Conservation (phyloP, 2,329 filamentous ascomycete species). For the Arthrobotrys sinensis region DNA sequence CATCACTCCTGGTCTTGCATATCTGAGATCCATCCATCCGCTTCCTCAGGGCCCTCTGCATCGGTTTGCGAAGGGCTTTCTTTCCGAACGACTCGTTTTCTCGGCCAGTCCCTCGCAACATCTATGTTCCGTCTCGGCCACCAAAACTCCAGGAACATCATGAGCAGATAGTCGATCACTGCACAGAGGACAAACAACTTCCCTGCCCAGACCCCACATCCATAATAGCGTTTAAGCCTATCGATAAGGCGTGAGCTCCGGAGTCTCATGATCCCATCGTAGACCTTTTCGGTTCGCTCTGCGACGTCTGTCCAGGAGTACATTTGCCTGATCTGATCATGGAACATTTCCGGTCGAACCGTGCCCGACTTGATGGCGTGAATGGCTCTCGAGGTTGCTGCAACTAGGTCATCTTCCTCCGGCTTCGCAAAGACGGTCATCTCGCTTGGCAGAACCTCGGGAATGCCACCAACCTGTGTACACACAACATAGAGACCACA, state of each 20-base stretch:
- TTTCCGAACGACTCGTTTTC: slow-evolving; percentile 72
- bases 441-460: slow-evolving; percentile 92
- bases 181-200: slow-evolving; percentile 97
- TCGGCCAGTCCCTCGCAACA: slow-evolving; percentile 90
- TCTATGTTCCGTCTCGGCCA: slow-evolving; percentile 90
- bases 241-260: slow-evolving; percentile 95
- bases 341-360: slow-evolving; percentile 92
- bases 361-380: slow-evolving; percentile 86
- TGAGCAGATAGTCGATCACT: slow-evolving; percentile 92
- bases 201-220: slow-evolving; percentile 97
- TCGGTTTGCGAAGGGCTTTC: slow-evolving; percentile 51
- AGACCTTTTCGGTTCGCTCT: slow-evolving; percentile 91
- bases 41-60: slow-evolving; percentile 27
- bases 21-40: slow-evolving; percentile 49
- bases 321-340: slow-evolving; percentile 98
- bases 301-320: slow-evolving; percentile 99
- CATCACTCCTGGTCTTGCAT: slow-evolving; percentile 51
- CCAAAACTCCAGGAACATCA: slow-evolving; percentile 87
- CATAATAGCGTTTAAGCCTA: slow-evolving; percentile 94
- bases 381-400: slow-evolving; percentile 90
- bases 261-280: slow-evolving; percentile 90
- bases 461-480: slow-evolving; percentile 95
- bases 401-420: slow-evolving; percentile 94
- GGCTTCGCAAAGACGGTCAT: slow-evolving; percentile 99
- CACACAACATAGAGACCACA: slow-evolving; percentile 97